Base-by-base conservation (phyloP, 2,329 filamentous ascomycete genomes). In the Apiospora pterosperma region DNA sequence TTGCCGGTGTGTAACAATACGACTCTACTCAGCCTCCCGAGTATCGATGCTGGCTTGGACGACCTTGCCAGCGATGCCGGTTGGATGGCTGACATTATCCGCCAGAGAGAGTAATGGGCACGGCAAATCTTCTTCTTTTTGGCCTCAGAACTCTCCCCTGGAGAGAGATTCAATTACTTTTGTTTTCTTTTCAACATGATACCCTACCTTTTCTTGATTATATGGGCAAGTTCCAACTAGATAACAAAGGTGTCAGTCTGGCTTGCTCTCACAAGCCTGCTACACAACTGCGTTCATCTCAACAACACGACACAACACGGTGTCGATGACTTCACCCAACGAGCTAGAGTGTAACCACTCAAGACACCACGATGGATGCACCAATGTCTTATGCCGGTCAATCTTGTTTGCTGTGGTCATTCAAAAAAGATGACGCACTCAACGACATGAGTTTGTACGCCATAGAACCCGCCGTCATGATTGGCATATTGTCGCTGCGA, bases 51-150 rank as follows among this genome's bases (percentile, higher is more conserved):
- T 7, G 73, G 76, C n/a, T 65, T 79, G 12, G 74, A 76, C 5
- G 76, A 78, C 36, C 66, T 81, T 8, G 72, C 77, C 7, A 75
- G 65, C 61, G 84, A 86, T 71, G 75, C 86, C 66, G 78, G 81
- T 63, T 86, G 84, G 83, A 82, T 86, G 72, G 81, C 80, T 12
- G 78, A 81, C 36, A 75, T 79, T 28, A 84, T 86, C 34, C 34
- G 34, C 3, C 4, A 34, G n/a, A 12, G 58, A 16, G 58, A 60
- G 34, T 60, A 5, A 60, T 28, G 58, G 25, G 23, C 16, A 7
- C 5, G 8, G 21, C 16, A 23, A 5, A 14, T 19, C 36, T 38
- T 36, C 38, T 39, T 25, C 10, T 38, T 3, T 21, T 59, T 23
- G 2, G 12, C 23, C 5, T 38, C 11, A 3, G 25, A 23, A 60